Evolutionary conservation across 2,329 filamentous ascomycete species (phyloP).

Genomic region (Colletotrichum liaoningense): DNA sequence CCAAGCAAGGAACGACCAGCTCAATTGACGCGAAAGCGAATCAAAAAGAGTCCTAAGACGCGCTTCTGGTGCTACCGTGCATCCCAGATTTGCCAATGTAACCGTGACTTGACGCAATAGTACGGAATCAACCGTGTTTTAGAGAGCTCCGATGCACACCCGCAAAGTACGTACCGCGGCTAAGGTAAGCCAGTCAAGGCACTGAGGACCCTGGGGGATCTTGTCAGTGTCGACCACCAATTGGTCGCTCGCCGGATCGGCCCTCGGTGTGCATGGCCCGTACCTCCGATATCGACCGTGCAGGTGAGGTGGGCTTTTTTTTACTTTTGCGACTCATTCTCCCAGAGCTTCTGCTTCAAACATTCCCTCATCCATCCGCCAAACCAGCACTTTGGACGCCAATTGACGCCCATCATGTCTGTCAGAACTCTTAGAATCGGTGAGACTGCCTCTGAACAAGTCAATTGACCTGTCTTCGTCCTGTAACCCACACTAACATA

Average conservation of each 20-base stretch:
- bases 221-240: constrained; percentile 9
- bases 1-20: too few species aligned
- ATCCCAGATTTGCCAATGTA: not conserved
- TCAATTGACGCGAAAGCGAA: not conserved
- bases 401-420: constrained; percentile 47
- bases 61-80: not conserved
- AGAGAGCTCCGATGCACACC: constrained; percentile 8
- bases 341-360: not conserved
- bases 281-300: constrained; percentile 35
- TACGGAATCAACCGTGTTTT: constrained; percentile 8
- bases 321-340: constrained; percentile 8
- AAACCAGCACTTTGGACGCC: constrained; percentile 18
- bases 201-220: not conserved
- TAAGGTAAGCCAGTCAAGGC: not conserved
- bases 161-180: not conserved
- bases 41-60: not conserved
- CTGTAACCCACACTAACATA: constrained; percentile 1
- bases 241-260: constrained; percentile 33
- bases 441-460: constrained; percentile 35
- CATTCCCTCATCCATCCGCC: not conserved
- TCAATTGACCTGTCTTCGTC: not conserved
- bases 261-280: constrained; percentile 31
- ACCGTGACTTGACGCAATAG: constrained; percentile 14
- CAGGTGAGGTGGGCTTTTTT: constrained; percentile 16
- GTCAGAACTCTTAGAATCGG: constrained; percentile 56